Conservation (phyloP, 345 rosid genomes). For the Euphorbia peplus region DNA sequence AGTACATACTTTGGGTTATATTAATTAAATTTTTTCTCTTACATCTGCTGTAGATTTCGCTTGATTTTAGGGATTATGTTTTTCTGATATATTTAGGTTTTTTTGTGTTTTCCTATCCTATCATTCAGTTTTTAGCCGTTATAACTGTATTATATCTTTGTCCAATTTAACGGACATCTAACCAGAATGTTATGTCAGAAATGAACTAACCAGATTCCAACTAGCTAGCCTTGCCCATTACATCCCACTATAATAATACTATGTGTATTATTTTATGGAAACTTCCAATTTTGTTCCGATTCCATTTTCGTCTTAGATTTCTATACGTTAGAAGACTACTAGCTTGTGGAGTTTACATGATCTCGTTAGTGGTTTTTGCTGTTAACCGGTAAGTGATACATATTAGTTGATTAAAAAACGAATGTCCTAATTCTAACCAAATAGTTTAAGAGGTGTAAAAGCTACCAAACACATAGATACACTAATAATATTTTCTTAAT, state of each 20-base stretch:
- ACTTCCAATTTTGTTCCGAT: not conserved
- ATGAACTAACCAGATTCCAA: not conserved
- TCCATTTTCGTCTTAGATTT: too few species aligned
- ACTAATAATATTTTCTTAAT: too few species aligned
- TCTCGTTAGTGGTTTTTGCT: too few species aligned
- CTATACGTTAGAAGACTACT: too few species aligned
- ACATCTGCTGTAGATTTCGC: not conserved
- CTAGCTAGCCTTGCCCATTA: not conserved
- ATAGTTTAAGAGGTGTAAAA: too few species aligned
- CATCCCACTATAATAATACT: not conserved
- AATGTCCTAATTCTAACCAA: too few species aligned
- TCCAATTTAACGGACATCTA: constrained; percentile 1
- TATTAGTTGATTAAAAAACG: too few species aligned
- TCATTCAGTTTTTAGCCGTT: constrained; percentile 20
- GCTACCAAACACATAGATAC: too few species aligned
- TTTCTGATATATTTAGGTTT: not conserved
- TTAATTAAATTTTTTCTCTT: not conserved
- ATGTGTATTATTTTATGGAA: too few species aligned
- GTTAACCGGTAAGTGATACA: too few species aligned
- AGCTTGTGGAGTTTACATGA: too few species aligned
- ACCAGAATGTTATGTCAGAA: constrained; percentile 22
- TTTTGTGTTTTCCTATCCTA: not conserved
- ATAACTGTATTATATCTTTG: constrained; percentile 16
- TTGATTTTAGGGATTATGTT: constrained; percentile 13
- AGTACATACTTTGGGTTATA: not conserved